phyloP scores from a whole-genome alignment of 2,329 filamentous ascomycete species.

The Aulographum hederae region DNA sequence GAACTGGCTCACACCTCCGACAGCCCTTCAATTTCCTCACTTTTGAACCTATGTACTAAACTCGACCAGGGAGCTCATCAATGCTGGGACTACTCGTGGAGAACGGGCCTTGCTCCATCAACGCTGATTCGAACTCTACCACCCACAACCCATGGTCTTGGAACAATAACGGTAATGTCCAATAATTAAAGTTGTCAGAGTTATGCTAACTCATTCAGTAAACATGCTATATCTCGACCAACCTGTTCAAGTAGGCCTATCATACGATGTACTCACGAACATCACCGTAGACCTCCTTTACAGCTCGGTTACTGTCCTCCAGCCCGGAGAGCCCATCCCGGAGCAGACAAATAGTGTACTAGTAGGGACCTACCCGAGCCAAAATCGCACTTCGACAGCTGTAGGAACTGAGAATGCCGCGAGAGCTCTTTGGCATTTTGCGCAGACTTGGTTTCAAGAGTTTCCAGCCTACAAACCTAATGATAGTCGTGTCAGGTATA shows the following conservation, averaged over 20 bases:
- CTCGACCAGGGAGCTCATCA: too few species aligned
- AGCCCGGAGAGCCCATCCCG: constrained; percentile 12
- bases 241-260: constrained; percentile 53
- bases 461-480: constrained; percentile 39
- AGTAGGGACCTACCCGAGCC: constrained; percentile 48
- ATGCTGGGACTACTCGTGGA: constrained; percentile 46
- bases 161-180: constrained; percentile 39
- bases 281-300: constrained; percentile 31
- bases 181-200: too few species aligned
- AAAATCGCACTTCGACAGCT: constrained; percentile 28
- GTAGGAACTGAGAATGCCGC: constrained; percentile 38
- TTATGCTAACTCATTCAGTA: too few species aligned
- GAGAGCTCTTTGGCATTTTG: constrained; percentile 45
- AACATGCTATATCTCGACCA: constrained; percentile 43
- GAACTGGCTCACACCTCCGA: too few species aligned
- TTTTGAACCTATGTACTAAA: too few species aligned
- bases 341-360: constrained; percentile 21
- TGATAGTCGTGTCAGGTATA: background rate
- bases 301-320: constrained; percentile 16
- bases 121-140: constrained; percentile 27
- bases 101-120: constrained; percentile 30
- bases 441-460: constrained; percentile 39
- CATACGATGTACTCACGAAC: constrained; percentile 45
- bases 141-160: constrained; percentile 43
- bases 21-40: too few species aligned